Base-by-base conservation (phyloP, 2,329 filamentous ascomycete species). In the Helotiales sp. region DNA sequence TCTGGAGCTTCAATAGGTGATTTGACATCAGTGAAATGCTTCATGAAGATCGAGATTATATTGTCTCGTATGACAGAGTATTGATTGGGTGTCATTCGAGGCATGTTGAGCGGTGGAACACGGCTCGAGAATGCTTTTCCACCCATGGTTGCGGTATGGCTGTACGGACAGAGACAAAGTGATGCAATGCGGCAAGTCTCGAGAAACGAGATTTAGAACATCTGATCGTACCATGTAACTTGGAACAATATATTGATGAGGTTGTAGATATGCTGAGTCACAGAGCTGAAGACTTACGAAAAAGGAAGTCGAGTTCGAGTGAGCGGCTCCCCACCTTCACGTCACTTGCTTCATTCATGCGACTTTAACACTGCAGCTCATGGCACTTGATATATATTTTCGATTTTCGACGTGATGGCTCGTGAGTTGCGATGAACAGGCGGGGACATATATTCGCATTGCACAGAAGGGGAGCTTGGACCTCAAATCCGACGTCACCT, bases 1-100 rank as follows among this genome's bases (percentile, higher is more conserved):
- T 71, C 85, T 0, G 90, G 89, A 0, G 83, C 87, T 63, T 91
- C 88, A 27, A 87, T 81, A 0, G 89, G 85, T 0, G 81, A 78
- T 0, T 77, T 80, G 4, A 89, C 83, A 7, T 74, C 75, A 0
- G 73, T 54, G 64, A 83, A 91, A 3, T 87, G 72, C 1, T 74
- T 65, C 1, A 73, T 71, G 0, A 90, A 78, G 1, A 78, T 70
- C 0, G 67, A 56, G 25, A 78, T 74, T 59, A 80, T 82, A 0
- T 74, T 67, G 0, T 70, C 61, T 22, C 81, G 81, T 27, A 86
- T 75, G 1, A 70, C 59, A 1, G 73, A 52, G 72, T 93, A 93
- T 30, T 87, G 72, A 0, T 71, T 62, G 1, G 75, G 74, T 4
- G 77, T 75, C 82, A 93, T 89, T 17, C 90, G 85, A 3, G 88